phyloP scores from a whole-genome alignment of 306 rosid genomes.

The Quercus wislizeni region DNA sequence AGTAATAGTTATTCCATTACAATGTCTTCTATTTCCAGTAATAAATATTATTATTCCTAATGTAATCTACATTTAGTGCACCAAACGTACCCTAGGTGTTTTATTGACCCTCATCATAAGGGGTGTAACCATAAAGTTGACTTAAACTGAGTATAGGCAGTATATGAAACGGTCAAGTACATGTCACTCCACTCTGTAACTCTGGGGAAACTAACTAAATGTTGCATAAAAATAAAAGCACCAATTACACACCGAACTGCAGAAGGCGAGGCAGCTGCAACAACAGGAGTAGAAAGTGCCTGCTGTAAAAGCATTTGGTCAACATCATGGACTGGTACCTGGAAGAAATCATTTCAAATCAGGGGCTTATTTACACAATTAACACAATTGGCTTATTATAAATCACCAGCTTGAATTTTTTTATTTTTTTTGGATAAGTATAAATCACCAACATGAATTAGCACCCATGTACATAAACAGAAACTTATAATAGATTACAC shows the following conservation, averaged over 20 bases:
- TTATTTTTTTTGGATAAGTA: not conserved
- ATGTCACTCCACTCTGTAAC: not conserved
- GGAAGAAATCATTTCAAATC: constrained; percentile 30
- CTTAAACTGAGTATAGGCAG: not conserved
- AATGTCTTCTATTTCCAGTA: too few species aligned
- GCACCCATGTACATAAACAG: not conserved
- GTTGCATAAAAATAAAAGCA: not conserved
- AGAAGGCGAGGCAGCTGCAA: constrained; percentile 96
- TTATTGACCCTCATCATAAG: not conserved
- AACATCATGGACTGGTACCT: constrained; percentile 80
- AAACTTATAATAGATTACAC: not conserved
- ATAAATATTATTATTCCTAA: too few species aligned
- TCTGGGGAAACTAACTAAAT: not conserved
- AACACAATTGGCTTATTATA: constrained; percentile 13
- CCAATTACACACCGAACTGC: constrained; percentile 57
- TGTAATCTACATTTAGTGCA: too few species aligned
- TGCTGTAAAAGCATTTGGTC: constrained; percentile 55
- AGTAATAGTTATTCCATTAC: too few species aligned
- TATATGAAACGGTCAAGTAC: not conserved
- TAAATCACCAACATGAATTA: not conserved
- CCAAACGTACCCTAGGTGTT: too few species aligned
- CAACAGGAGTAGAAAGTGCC: constrained; percentile 79
- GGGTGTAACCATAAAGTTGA: not conserved
- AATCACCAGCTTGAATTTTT: not conserved
- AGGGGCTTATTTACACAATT: constrained; percentile 5